Evolutionary conservation across 78 protist genomes (phyloP), one percentile per base, ranked within the genome.

Genomic region (Guillardia theta): DNA sequence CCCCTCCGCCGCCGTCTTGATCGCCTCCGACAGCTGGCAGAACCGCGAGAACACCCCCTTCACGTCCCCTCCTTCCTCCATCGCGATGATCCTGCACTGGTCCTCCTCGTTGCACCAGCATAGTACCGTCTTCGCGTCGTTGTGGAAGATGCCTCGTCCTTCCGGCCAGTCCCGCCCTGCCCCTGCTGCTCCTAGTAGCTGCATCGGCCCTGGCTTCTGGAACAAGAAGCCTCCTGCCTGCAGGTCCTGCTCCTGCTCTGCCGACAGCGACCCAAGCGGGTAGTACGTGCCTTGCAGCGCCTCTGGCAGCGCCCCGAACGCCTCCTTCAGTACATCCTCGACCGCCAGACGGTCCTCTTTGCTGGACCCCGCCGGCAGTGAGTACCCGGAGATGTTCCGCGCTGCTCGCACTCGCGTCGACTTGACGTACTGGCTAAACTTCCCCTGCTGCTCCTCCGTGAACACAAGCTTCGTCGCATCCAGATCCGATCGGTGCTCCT

Each of bases 91-190:
- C 33, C 94, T 0, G 80, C 77, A 76, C 54, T 93, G 92, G 58
- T 93, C 94, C 80, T 93, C 94, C 92, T 93, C 94, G 46, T 62
- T 62, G 50, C 36, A 47, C 94, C 94, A 93, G 48, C 39, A 87
- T n/a, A 43, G 30, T 70, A 76, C 36, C 39, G 77, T 93, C 88
- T 76, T 93, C 58, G 10, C 47, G 27, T 64, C 90, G 92, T 64
- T 93, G 88, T 64, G 88, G 76, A 93, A 93, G 48, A 93, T 24
- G n/a, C 94, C 94, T 12, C 94, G 88, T 22, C 88, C 88, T 10
- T 76, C 88, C 50, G 94, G 90, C 94, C 94, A 93, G 88, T 93
- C 54, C 54, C 92, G 64, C 50, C 64, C 88, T 4, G 30, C 76
- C 24, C 94, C 94, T 12, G 36, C 22, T 43, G 70, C 70, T 8